Evolutionary conservation across 306 rosid species (phyloP), one percentile per base, ranked within the genome.

Genomic region (Dryas alaskensis): DNA sequence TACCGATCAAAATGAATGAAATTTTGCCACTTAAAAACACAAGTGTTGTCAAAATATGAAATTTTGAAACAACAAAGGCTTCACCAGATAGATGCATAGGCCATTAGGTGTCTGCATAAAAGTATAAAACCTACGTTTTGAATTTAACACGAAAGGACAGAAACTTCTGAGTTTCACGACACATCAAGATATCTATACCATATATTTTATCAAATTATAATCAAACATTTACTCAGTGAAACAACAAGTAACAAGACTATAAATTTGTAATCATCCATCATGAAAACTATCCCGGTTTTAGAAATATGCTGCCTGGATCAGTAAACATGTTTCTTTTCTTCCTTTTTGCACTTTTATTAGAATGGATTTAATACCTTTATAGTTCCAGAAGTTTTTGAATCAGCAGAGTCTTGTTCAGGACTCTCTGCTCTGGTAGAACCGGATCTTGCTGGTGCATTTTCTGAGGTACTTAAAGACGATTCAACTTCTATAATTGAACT

Each of bases 401-500:
- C 96, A 31, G 90, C 96, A 3, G 89, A 89, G 74, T 94, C 99
- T 73, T 50, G 86, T 60, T 86, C 89, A 8, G 86, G 73, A 60
- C 78, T 78, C 73, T 87, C 99, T 27, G 42, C 84, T 83, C 80
- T 90, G 54, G 73, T 79, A 78, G 83, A 71, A 60, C 86, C 79
- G 59, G 88, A 85, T 77, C 82, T 85, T 70, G 13, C 25, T 6
- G 82, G 57, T 17, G 74, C 50, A 80, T 82, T 84, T 59, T 87
- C 98, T 17, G 98, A 87, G 84, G 96, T 88, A 82, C 95, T 95
- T 55, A 92, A 86, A 47, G 99, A 87, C 4, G 98, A 86, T 76
- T 92, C 97, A n/a, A 95, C 80, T 81, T 92, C 93, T 68, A 95
- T 94, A 73, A 94, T 63, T 22, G 98, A 72, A 86, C 79, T 84